These are phyloP conservation scores for Pisolithus albus DNA, from an alignment of 768 basidiomycete genomes.

Conservation along the genomic window DNA sequence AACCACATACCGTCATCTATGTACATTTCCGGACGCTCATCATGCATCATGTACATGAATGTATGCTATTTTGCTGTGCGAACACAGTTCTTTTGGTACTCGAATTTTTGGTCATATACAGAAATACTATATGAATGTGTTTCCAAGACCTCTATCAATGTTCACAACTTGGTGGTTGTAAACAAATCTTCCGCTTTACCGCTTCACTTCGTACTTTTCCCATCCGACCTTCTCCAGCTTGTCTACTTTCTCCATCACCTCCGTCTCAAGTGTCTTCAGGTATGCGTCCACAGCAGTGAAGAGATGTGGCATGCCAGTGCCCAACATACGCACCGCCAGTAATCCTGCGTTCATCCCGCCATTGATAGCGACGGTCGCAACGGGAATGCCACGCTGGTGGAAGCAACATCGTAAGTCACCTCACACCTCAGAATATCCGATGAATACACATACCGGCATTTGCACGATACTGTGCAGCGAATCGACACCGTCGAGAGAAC, in stretches of 20 bases:
- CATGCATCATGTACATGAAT: no score
- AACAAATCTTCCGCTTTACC: conserved; percentile 6
- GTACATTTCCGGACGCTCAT: no score
- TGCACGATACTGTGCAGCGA: conserved; percentile 97
- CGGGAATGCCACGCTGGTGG: conserved; percentile 84
- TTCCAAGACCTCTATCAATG: no score
- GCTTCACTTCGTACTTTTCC: conserved; percentile 65
- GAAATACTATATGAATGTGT: no score
- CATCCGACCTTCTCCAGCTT: conserved; percentile 74
- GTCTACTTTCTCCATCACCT: conserved; percentile 76
- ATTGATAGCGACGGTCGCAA: conserved; percentile 96
- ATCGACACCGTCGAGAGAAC: conserved; percentile 90
- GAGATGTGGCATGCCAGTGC: conserved; percentile 62
- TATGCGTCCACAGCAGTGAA: conserved; percentile 67
- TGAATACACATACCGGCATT: conserved; percentile 75
- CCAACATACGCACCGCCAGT: conserved; percentile 86
- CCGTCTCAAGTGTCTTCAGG: conserved; percentile 57
- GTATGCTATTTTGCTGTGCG: no score
- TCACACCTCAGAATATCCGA: neutral
- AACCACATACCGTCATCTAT: no score
- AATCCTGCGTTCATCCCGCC: conserved; percentile 91
- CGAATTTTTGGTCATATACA: no score
- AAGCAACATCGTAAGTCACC: neutral
- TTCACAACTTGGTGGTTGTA: no score
- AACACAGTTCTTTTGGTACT: no score